Evolutionary conservation across 306 rosid species (phyloP), one percentile per base, ranked within the genome.

Genomic region (Cicer pinnatifidum): DNA sequence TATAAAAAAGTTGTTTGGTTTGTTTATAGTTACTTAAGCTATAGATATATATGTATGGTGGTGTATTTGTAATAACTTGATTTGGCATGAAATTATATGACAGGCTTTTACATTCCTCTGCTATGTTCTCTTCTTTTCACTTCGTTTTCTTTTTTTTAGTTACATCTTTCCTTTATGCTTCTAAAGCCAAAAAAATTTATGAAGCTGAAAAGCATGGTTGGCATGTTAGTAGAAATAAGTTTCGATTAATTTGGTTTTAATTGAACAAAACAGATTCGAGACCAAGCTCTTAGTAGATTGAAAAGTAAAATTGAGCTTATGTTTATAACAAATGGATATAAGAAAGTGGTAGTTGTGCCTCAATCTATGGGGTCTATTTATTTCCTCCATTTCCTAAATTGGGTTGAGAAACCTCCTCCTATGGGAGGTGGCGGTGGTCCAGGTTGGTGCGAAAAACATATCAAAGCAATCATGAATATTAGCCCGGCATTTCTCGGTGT

Each of bases 271-370:
- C 92, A 88, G 92, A 75, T 88, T 75, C 75, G 97, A 57, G 98
- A 92, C 82, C 86, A 86, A 73, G 72, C 89, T 62, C 86, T 92
- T 46, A 88, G 91, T 72, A 82, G 88, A 79, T 75, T 92, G 90
- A 92, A 87, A 89, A 90, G 96, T 82, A 79, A 83, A 62, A 87
- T 92, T 71, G 98, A 92, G 86, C 85, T 90, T 38, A 76, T 92
- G 90, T 84, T 65, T 67, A 71, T 61, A 40, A 86, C 87, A 67
- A 90, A 87, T 78, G 92, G 95, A 33, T 9, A 81, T 28, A 87
- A 84, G 88, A 90, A 86, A 82, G 96, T 92, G 85, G 92, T 88
- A 17, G 95, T 92, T 81, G 90, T 92, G 76, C 94, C 98, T 37
- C 94, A 92, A 74, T 88, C 96, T 33, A 89, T 84, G 92, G 96